Evolutionary conservation across 139 green algal genomes (phyloP).

Genomic region (Chlorella sp.): DNA sequence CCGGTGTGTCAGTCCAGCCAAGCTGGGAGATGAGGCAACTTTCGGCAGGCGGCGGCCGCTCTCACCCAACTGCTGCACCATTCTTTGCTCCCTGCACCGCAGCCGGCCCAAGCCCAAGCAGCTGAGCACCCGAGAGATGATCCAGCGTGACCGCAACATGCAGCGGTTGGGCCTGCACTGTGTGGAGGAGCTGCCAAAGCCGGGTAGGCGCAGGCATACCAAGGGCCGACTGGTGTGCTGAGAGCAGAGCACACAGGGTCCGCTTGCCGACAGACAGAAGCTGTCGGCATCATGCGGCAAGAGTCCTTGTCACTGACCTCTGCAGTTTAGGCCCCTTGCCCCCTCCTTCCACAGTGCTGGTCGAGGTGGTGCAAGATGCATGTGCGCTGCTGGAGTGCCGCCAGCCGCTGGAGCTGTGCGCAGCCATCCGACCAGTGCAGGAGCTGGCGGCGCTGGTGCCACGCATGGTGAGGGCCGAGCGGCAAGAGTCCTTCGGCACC

Average conservation of each 20-base stretch:
- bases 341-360: conserved; percentile 13
- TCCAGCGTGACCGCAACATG: conserved; percentile 71
- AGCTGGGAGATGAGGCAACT: too few species aligned
- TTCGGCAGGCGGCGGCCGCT: too few species aligned
- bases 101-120: conserved; percentile 9
- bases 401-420: conserved; percentile 64
- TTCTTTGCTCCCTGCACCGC: neutral
- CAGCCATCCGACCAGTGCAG: conserved; percentile 53
- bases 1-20: too few species aligned
- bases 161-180: conserved; percentile 65
- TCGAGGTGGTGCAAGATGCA: conserved; percentile 67
- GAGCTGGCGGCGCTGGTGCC: conserved; percentile 20
- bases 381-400: conserved; percentile 65
- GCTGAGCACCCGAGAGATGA: conserved; percentile 61
- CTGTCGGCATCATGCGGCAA: too few species aligned
- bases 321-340: too few species aligned
- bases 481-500: too few species aligned
- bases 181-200: conserved; percentile 64
- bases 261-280: too few species aligned
- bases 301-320: too few species aligned
- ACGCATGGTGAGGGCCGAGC: neutral
- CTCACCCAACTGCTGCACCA: too few species aligned
- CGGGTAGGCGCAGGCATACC: neutral
- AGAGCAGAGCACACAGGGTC: too few species aligned
- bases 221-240: too few species aligned